These are phyloP conservation scores for Elongisporangium senticosum DNA, from an alignment of 352 stramenopile species.

Conservation along the genomic window DNA sequence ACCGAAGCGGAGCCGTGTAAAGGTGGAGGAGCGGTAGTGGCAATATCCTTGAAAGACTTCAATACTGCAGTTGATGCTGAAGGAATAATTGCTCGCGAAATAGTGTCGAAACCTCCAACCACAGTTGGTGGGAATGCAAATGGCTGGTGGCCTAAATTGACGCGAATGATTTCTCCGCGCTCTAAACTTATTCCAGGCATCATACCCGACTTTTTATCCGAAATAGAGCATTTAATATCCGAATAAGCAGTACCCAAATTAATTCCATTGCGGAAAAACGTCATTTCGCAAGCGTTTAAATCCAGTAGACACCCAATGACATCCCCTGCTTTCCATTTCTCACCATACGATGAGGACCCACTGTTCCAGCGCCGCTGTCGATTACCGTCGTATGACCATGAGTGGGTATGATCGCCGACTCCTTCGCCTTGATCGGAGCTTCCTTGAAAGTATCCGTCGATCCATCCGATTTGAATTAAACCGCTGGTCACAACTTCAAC, in stretches of 20 bases:
- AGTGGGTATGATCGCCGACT: constrained; percentile 88
- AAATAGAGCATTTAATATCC: constrained; percentile 42
- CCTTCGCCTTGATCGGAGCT: constrained; percentile 89
- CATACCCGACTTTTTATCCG: constrained; percentile 53
- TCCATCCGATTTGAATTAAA: constrained; percentile 92
- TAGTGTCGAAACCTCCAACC: constrained; percentile 55
- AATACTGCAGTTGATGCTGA: constrained; percentile 37
- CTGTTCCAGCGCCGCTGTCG: constrained; percentile 89
- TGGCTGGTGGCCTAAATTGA: constrained; percentile 77
- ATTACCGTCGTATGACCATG: constrained; percentile 92
- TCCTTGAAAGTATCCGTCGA: constrained; percentile 87
- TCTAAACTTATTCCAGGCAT: constrained; percentile 87
- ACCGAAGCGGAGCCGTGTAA: constrained; percentile 57
- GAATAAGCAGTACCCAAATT: constrained; percentile 76
- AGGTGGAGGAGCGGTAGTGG: constrained; percentile 15
- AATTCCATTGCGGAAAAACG: constrained; percentile 86
- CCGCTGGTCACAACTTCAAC: constrained; percentile 87
- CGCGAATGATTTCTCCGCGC: constrained; percentile 79
- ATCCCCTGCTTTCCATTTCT: constrained; percentile 89
- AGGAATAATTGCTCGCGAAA: constrained; percentile 46
- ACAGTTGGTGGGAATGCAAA: constrained; percentile 70
- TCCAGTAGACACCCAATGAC: constrained; percentile 90
- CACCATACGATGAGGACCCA: constrained; percentile 83
- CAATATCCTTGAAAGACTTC: constrained; percentile 13
- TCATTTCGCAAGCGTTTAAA: constrained; percentile 74